Evolutionary conservation across 495 filamentous ascomycete species (phyloP).

Genomic region (Alectoria sarmentosa): DNA sequence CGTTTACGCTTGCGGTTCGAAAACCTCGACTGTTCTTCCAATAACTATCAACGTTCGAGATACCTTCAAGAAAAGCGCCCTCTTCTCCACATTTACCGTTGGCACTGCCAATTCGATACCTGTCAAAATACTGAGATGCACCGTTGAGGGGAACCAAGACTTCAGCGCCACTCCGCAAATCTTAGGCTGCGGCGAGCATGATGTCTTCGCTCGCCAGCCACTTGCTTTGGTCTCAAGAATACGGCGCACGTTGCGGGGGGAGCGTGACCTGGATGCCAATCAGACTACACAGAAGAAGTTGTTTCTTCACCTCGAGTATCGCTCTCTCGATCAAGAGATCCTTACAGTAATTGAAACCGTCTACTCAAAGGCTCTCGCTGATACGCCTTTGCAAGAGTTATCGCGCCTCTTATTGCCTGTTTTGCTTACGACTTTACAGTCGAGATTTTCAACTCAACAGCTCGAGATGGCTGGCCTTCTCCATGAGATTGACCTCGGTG

Average conservation of each 20-base stretch:
- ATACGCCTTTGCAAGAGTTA: slow-evolving; percentile 40
- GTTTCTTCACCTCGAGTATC: slow-evolving; percentile 68
- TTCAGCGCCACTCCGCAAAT: slow-evolving; percentile 60
- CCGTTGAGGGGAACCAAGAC: slow-evolving; percentile 58
- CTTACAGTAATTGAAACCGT: slow-evolving; percentile 36
- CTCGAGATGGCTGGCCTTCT: slow-evolving; percentile 45
- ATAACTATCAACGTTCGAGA: slow-evolving; percentile 97
- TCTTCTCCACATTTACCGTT: slow-evolving; percentile 87
- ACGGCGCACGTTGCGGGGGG: slow-evolving; percentile 22
- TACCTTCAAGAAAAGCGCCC: slow-evolving; percentile 72
- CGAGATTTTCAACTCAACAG: slow-evolving; percentile 48
- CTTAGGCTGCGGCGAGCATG: slow-evolving; percentile 44
- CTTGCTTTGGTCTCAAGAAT: slow-evolving; percentile 81
- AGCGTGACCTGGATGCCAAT: slow-evolving; percentile 23
- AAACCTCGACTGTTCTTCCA: slow-evolving; percentile 63
- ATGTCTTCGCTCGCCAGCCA: slow-evolving; percentile 75
- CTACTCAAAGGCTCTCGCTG: slow-evolving; percentile 38
- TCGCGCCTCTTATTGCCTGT: slow-evolving; percentile 42
- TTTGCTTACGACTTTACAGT: slow-evolving; percentile 46
- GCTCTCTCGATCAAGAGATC: slow-evolving; percentile 62
- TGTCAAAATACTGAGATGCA: slow-evolving; percentile 62
- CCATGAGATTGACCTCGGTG: slow-evolving; percentile 38
- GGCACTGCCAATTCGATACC: slow-evolving; percentile 69
- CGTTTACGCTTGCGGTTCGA: slow-evolving; percentile 53
- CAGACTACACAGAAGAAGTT: slow-evolving; percentile 34